phyloP scores from a whole-genome alignment of 176 grass and related monocot genomes.

The Cymbopogon citratus region DNA sequence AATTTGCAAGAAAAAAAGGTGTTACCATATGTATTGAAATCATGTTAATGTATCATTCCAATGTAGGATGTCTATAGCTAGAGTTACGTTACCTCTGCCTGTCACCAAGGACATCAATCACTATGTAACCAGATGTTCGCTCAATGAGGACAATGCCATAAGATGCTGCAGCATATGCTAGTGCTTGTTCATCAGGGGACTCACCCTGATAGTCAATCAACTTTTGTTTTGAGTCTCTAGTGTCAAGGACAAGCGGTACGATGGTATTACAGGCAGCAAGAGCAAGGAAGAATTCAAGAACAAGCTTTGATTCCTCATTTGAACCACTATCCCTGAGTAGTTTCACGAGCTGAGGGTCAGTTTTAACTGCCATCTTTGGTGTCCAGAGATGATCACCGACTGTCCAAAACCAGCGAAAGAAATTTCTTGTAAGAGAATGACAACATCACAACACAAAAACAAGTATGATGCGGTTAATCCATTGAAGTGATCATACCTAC shows the following conservation, averaged over 20 bases:
- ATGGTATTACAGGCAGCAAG: slow-evolving; percentile 79
- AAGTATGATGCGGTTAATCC: neutral
- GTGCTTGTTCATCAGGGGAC: slow-evolving; percentile 85
- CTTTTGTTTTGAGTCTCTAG: slow-evolving; percentile 52
- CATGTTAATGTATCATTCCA: neutral
- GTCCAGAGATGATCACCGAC: slow-evolving; percentile 67
- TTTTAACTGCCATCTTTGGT: slow-evolving; percentile 64
- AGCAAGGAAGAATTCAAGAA: slow-evolving; percentile 67
- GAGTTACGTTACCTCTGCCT: slow-evolving; percentile 58
- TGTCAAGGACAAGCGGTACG: slow-evolving; percentile 62
- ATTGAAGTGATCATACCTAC: slow-evolving; percentile 49
- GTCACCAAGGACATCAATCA: slow-evolving; percentile 68
- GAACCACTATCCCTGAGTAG: slow-evolving; percentile 39
- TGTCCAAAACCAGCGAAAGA: slow-evolving; percentile 40
- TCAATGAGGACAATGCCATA: slow-evolving; percentile 88
- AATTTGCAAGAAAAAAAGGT: neutral
- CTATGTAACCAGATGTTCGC: slow-evolving; percentile 68
- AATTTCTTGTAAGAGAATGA: slow-evolving; percentile 3
- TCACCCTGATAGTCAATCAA: slow-evolving; percentile 89
- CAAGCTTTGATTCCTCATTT: slow-evolving; percentile 42
- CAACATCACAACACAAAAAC: neutral
- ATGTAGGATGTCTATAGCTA: neutral
- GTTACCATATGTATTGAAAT: neutral
- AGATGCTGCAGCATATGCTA: slow-evolving; percentile 79
- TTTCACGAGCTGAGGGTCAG: slow-evolving; percentile 52